These are phyloP conservation scores for Blepharisma stoltei DNA, from an alignment of 73 alveolate genomes.

Conservation along the genomic window DNA sequence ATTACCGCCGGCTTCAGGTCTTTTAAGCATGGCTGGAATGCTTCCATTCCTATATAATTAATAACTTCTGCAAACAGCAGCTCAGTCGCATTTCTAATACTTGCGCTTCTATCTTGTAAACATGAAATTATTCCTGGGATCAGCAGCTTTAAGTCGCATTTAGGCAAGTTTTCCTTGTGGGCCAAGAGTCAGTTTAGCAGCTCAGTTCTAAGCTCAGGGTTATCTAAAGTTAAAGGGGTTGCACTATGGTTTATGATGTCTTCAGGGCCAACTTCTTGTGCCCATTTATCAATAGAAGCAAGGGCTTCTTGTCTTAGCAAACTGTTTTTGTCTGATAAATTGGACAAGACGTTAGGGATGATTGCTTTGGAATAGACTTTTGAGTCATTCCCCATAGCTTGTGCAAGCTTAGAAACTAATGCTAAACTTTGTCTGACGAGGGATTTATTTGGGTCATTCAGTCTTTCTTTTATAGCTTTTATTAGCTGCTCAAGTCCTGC, in stretches of 20 bases:
- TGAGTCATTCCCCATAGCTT: slow-evolving; percentile 67
- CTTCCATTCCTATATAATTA: slow-evolving; percentile 35
- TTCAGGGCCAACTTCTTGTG: slow-evolving; percentile 73
- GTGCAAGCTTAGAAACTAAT: slow-evolving; percentile 60
- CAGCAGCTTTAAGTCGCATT: slow-evolving; percentile 48
- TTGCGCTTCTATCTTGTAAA: slow-evolving; percentile 67
- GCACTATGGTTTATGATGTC: slow-evolving; percentile 45
- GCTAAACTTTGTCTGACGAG: slow-evolving; percentile 61
- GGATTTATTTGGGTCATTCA: slow-evolving; percentile 82
- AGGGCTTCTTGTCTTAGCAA: slow-evolving; percentile 68
- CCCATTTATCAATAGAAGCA: slow-evolving; percentile 71
- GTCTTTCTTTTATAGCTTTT: slow-evolving; percentile 52
- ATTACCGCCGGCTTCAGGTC: slow-evolving; percentile 78
- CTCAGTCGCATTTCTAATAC: slow-evolving; percentile 76
- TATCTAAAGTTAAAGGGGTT: slow-evolving; percentile 55
- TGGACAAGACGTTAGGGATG: slow-evolving; percentile 59
- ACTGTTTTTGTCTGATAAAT: slow-evolving; percentile 71
- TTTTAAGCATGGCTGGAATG: slow-evolving; percentile 35
- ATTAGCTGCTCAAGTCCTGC: slow-evolving; percentile 74
- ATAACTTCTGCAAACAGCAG: slow-evolving; percentile 54
- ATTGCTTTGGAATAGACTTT: slow-evolving; percentile 65
- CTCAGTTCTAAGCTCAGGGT: slow-evolving; percentile 77
- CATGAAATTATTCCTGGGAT: slow-evolving; percentile 62
- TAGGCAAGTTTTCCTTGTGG: slow-evolving; percentile 56
- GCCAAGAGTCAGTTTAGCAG: slow-evolving; percentile 63